Conservation (phyloP, 2,329 filamentous ascomycete genomes). For the Trichophyton simii region DNA sequence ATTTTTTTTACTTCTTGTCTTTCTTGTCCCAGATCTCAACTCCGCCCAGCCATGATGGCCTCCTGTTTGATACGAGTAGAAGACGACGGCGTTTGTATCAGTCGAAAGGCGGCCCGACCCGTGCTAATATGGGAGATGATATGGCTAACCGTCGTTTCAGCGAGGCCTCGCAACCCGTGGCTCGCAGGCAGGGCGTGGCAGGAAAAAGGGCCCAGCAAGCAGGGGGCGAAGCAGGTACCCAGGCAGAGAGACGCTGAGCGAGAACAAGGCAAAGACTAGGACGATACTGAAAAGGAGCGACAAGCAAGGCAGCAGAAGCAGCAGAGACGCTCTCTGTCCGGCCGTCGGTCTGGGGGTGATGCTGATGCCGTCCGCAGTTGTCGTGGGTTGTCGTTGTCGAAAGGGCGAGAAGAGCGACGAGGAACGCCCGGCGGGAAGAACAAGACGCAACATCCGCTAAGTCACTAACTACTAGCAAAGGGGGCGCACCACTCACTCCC, state of each 20-base stretch:
- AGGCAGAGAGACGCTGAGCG: neutral
- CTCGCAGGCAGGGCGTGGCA: neutral
- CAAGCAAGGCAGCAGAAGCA: neutral
- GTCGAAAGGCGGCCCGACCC: neutral
- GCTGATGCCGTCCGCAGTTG: neutral
- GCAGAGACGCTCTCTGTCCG: neutral
- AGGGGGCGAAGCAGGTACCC: neutral
- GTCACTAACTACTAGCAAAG: no score
- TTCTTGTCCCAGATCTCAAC: neutral
- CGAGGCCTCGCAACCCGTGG: neutral
- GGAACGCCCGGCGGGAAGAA: neutral
- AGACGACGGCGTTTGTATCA: neutral
- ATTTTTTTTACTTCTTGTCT: no score
- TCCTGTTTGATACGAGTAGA: neutral
- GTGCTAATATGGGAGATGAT: neutral
- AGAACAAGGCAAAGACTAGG: no score
- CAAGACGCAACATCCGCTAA: neutral
- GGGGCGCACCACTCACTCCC: no score
- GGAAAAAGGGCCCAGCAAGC: neutral
- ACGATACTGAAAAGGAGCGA: neutral
- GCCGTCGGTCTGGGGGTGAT: neutral
- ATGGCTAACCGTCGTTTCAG: neutral
- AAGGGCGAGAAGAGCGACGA: neutral
- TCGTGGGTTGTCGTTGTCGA: neutral
- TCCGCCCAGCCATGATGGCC: neutral